Conservation (phyloP, 805 yeast genomes). For the Teunomyces barrocoloradensis region DNA sequence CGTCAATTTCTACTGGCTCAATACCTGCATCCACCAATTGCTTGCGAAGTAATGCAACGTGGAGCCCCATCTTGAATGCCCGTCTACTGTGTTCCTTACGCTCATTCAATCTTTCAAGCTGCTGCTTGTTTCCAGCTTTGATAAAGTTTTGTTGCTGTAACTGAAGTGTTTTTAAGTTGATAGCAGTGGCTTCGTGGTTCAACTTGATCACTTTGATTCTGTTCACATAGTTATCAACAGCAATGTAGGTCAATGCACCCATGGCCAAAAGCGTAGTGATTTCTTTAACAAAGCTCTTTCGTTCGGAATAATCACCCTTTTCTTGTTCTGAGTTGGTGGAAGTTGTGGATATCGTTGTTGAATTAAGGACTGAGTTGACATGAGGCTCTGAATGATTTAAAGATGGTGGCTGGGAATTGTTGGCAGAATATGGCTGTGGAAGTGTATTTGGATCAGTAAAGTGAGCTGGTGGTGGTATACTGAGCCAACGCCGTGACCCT, state of each 20-base stretch:
- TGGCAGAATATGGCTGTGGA: conserved; percentile 17
- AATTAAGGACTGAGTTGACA: not conserved
- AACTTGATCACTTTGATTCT: conserved; percentile 38
- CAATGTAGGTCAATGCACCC: conserved; percentile 44
- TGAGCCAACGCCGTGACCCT: not conserved
- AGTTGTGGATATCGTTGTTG: not conserved
- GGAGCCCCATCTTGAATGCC: conserved; percentile 60
- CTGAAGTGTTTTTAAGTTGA: conserved; percentile 37
- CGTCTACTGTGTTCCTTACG: conserved; percentile 47
- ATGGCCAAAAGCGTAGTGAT: conserved; percentile 37
- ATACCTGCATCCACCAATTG: conserved; percentile 57
- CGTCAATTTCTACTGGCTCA: conserved; percentile 56
- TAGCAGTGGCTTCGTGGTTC: conserved; percentile 33
- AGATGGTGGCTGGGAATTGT: not conserved
- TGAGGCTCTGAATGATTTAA: not conserved
- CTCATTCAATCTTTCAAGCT: conserved; percentile 51
- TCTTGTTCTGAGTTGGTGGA: not conserved
- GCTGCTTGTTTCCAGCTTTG: conserved; percentile 50
- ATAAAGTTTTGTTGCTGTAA: conserved; percentile 49
- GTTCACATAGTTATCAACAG: conserved; percentile 49
- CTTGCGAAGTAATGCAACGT: conserved; percentile 61
- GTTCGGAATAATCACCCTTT: not conserved
- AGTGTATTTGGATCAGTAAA: conserved; percentile 17
- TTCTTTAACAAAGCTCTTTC: not conserved
- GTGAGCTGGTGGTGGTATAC: conserved; percentile 21